Evolutionary conservation across 2,329 filamentous ascomycete species (phyloP).

Genomic region (Penicillium freii): DNA sequence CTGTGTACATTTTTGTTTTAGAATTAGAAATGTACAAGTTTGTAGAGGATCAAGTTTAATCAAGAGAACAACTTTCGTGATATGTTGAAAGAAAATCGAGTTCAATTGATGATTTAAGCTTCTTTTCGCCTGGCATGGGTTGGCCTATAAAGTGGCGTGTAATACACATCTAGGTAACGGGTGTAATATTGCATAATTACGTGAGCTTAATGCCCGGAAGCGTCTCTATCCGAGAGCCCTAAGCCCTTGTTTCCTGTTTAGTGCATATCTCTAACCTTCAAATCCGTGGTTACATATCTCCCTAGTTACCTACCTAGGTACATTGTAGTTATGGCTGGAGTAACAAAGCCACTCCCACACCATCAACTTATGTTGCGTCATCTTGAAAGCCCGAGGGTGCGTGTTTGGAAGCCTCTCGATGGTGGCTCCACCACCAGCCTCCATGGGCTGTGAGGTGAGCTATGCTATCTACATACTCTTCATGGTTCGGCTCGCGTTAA

Average conservation of each 20-base stretch:
- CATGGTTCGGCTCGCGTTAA: too few species aligned
- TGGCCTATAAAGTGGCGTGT: not conserved
- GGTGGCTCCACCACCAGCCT: too few species aligned
- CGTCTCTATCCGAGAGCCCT: conserved; percentile 15
- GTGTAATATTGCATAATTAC: not conserved
- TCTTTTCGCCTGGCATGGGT: not conserved
- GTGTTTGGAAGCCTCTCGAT: too few species aligned
- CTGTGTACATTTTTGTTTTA: not conserved
- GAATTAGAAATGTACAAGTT: not conserved
- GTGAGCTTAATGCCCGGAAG: not conserved
- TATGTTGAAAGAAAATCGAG: not conserved
- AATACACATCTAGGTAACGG: not conserved
- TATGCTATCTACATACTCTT: too few species aligned
- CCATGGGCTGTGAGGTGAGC: too few species aligned
- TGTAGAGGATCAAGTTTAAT: not conserved
- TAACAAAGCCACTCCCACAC: too few species aligned
- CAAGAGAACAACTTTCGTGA: not conserved
- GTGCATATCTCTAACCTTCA: not conserved
- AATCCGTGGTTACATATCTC: too few species aligned
- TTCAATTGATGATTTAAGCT: not conserved
- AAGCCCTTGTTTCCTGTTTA: conserved; percentile 14
- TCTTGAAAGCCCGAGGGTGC: too few species aligned
- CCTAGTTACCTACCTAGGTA: too few species aligned
- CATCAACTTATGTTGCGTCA: too few species aligned
- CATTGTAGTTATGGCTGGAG: too few species aligned